These are phyloP conservation scores for Ilyonectria sp. DNA, from an alignment of 2,329 filamentous ascomycete species.

Conservation along the genomic window DNA sequence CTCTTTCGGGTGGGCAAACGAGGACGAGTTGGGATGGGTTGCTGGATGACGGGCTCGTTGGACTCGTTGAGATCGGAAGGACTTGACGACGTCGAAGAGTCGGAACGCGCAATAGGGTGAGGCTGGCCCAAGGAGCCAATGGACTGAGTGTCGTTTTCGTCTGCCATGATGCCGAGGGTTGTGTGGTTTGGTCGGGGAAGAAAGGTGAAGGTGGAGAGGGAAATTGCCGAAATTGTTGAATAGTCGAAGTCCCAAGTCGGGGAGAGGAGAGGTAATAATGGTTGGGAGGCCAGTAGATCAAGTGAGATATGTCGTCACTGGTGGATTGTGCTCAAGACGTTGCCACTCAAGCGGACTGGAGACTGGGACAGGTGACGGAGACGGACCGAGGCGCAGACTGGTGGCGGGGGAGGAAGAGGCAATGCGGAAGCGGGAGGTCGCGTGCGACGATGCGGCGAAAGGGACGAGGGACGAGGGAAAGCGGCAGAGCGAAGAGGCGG, in stretches of 20 bases:
- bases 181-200: background rate
- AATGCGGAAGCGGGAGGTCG: conserved; percentile 29
- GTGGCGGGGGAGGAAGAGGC: conserved; percentile 8
- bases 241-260: background rate
- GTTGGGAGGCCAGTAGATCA: conserved; percentile 2
- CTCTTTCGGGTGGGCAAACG: conserved; percentile 81
- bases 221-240: background rate
- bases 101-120: conserved; percentile 57
- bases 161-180: conserved; percentile 37
- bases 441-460: conserved; percentile 22
- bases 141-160: conserved; percentile 44
- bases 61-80: conserved; percentile 55
- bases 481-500: conserved; percentile 27
- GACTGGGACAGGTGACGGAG: conserved; percentile 16
- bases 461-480: conserved; percentile 12
- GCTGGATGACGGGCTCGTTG: conserved; percentile 60
- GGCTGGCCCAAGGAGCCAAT: conserved; percentile 44
- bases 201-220: background rate
- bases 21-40: conserved; percentile 72
- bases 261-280: background rate
- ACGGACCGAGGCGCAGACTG: conserved; percentile 12
- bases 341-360: conserved; percentile 25
- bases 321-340: conserved; percentile 27
- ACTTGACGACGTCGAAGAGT: conserved; percentile 53
- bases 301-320: conserved; percentile 29